Base-by-base conservation (phyloP, 768 basidiomycete species). In the Strobilomyces confusus region DNA sequence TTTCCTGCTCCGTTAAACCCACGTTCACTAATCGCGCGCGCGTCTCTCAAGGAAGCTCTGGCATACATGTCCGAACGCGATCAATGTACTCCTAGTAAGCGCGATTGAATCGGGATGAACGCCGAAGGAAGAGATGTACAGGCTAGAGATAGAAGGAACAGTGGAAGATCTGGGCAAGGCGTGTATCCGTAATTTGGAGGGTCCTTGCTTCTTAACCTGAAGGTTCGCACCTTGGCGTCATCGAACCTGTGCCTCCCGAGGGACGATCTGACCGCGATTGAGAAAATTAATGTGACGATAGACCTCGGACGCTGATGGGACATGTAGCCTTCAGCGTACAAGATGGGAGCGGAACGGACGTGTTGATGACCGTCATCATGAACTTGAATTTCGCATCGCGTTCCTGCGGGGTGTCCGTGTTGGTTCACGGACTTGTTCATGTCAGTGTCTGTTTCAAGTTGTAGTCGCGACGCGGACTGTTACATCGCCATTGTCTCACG, bases 171-270 rank as follows among this genome's bases (percentile, higher is more conserved):
- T 0, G 92, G 86, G 67, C 98, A 97, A 0, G 97, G 97, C 92
- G 98, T 95, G 72, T 98, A 99, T 17, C 90, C 81, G 68, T 98
- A 99, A 68, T 99, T 97, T 1, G 90, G 92, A 0, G 93, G 87
- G 60, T 94, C 97, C 70, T 99, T 98, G 42, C 82, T 84, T 38
- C 97, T 79, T 37, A 98, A 71, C 30, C 76, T 79, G 70, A 83
- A 94, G 1, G 97, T 98, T 65, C 88, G 80, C 30, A 86, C 86
- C 3, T 77, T 82, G 53, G 84, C 73, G 62, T 95, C 90, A 67
- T 98, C 83, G 62, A 94, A 94, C 3, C 92, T 91, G 23, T 93
- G 83, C 6, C 68, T 98, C 93, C 70, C 95, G 94, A 9, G 74
- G 63, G 0, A 98, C 6, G 29, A 9, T 4, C 29, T 29, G 29